Evolutionary conservation across 176 grass and related monocot species (phyloP), one percentile per base, ranked within the genome.

Genomic region (Rhynchospora pubera): DNA sequence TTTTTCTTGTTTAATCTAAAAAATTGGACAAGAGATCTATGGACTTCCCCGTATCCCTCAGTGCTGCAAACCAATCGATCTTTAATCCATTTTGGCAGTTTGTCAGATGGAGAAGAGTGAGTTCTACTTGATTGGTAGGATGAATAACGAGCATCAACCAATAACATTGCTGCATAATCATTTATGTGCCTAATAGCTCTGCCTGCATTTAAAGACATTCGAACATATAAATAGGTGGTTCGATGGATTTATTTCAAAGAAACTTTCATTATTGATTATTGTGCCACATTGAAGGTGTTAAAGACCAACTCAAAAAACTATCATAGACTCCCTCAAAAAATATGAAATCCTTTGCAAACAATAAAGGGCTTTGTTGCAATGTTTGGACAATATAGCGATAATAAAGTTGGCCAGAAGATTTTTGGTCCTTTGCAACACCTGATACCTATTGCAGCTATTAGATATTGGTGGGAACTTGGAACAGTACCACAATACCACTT

Each of bases 111-210:
- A 59, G 78, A 77, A 24, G 88, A 85, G 63, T 82, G 79, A 79
- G 22, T 85, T 71, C 9, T 78, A 58, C 55, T 87, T 76, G 50
- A 88, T 84, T 82, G 79, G 70, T 75, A 64, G 30, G 66, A 64
- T 39, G 87, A 47, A 82, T 93, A 97, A 78, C 92, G 88, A 24
- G 90, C 85, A 65, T 97, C 95, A 57, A 97, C 88, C 81, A 97
- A 91, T 62, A 97, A 84, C 84, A 97, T 89, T 81, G 89, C 92
- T 86, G 90, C 95, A 91, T 94, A 94, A 53, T 97, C 95, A 91
- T 94, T 94, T 89, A 93, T 82, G 83, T 97, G 95, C 75, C 95
- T 94, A 74, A 97, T 94, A 84, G 92, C 92, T 88, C 95, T 90
- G 56, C 95, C 92, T 97, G 90, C 65, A 97, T 69, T 72, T 52